Evolutionary conservation across 108 stramenopile genomes (phyloP), one percentile per base, ranked within the genome.

Genomic region (Cyclotella baltica): DNA sequence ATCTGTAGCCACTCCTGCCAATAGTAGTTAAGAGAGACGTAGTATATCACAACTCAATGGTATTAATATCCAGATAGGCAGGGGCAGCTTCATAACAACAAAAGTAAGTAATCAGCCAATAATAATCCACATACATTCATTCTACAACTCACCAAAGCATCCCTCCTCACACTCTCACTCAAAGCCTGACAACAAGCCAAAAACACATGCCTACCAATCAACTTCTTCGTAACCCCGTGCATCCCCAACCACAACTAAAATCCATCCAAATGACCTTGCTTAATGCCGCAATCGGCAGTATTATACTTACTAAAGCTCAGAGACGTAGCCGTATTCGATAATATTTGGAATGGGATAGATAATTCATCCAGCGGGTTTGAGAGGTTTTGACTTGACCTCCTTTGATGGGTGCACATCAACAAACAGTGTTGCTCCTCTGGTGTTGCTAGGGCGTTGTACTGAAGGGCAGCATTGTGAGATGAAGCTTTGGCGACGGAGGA

Each of bases 31-130:
- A 9, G 62, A 71, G 16, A 93, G 47, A 55, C 90, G 83, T 30
- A 87, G 38, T 1, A 74, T 67, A 56, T 91, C 89, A 85, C 89
- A 93, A 4, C 69, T 55, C 29, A 93, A 62, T 10, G 90, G 90
- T 67, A 90, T 86, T 46, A 91, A 76, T 38, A 93, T 87, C 38
- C 92, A 77, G 20, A 93, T 73, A 0, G 92, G 92, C 0, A 93
- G 75, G 1, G 90, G 89, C 19, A 86, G 16, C 89, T 86, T 31
- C 0, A 30, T 35, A 56, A n/a, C 22, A 43, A 50, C 8, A 31
- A 56, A 56, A 10, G 31, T 3, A 30, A 67, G 2, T 22, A 15
- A 61, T 30, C n/a, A 13, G 48, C 27, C 51, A 33, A 46, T 31
- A 27, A 61, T 28, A n/a, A 16, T 37, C 38, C 62, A 18, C 61